phyloP scores from a whole-genome alignment of 2,329 filamentous ascomycete species.

The Ceratocystis alfenasii region DNA sequence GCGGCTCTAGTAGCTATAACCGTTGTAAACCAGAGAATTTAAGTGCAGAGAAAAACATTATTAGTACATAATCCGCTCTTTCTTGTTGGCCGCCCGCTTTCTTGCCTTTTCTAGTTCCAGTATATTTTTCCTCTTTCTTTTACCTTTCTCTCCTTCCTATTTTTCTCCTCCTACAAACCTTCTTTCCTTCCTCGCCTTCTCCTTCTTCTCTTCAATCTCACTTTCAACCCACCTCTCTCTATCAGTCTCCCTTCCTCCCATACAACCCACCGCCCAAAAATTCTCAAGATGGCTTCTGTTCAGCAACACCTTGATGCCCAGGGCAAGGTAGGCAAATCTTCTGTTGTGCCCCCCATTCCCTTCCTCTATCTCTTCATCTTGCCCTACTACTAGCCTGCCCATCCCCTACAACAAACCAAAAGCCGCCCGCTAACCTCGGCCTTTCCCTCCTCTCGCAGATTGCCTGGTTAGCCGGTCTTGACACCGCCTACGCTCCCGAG shows the following conservation, averaged over 20 bases:
- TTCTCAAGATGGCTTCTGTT: slow-evolving; percentile 46
- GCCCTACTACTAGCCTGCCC: neutral
- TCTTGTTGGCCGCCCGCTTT: slow-evolving; percentile 10
- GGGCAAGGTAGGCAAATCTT: slow-evolving; percentile 34
- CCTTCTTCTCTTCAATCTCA: slow-evolving; percentile 4
- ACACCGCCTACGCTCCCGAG: slow-evolving; percentile 77
- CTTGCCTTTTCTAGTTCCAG: slow-evolving; percentile 15
- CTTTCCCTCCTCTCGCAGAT: slow-evolving; percentile 31
- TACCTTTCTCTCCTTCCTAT: slow-evolving; percentile 17
- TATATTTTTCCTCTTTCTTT: slow-evolving; percentile 14
- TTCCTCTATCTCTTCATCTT: neutral
- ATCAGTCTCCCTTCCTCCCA: slow-evolving; percentile 11
- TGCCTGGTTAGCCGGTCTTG: slow-evolving; percentile 56
- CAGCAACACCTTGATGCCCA: slow-evolving; percentile 77
- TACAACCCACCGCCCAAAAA: neutral
- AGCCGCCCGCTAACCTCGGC: neutral
- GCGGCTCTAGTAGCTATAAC: neutral
- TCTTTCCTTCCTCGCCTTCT: slow-evolving; percentile 23
- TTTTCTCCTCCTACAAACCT: slow-evolving; percentile 18
- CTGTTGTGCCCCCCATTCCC: slow-evolving; percentile 13
- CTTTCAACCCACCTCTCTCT: slow-evolving; percentile 6
- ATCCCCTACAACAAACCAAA: neutral
- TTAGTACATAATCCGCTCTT: slow-evolving; percentile 7
- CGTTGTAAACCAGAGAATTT: neutral
- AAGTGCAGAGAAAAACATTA: neutral